Conservation (phyloP, 202 grass and related monocot genomes). For the Zoysia matrella region DNA sequence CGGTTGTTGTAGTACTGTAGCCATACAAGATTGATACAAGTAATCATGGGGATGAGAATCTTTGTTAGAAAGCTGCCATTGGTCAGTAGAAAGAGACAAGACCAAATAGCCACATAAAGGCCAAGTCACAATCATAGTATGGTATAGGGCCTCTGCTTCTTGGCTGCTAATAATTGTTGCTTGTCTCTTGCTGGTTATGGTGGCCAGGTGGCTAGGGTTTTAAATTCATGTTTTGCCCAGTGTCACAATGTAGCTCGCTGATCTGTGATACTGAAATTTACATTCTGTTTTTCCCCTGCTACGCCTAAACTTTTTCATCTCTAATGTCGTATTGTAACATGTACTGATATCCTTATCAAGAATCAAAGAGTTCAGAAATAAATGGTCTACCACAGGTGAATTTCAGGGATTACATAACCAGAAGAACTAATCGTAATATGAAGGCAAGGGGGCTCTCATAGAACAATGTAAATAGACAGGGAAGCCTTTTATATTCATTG, state of each 20-base stretch:
- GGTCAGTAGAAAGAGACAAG: neutral
- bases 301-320: neutral
- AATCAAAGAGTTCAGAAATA: conserved; percentile 17
- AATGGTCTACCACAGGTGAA: conserved; percentile 2
- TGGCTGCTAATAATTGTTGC: neutral
- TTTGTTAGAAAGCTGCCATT: neutral
- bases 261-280: neutral
- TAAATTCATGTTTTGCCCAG: neutral
- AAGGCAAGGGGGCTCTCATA: neutral
- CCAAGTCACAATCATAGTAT: conserved; percentile 11
- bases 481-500: conserved; percentile 23
- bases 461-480: neutral
- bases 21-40: neutral
- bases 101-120: neutral
- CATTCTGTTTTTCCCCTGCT: neutral
- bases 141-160: neutral
- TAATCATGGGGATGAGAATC: neutral
- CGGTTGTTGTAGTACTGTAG: neutral
- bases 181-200: neutral
- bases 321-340: neutral
- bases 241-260: neutral
- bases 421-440: neutral
- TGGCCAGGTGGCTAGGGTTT: neutral
- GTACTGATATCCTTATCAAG: neutral
- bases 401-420: neutral